Evolutionary conservation across 2,329 filamentous ascomycete species (phyloP).

Genomic region (Drechslera avenae): DNA sequence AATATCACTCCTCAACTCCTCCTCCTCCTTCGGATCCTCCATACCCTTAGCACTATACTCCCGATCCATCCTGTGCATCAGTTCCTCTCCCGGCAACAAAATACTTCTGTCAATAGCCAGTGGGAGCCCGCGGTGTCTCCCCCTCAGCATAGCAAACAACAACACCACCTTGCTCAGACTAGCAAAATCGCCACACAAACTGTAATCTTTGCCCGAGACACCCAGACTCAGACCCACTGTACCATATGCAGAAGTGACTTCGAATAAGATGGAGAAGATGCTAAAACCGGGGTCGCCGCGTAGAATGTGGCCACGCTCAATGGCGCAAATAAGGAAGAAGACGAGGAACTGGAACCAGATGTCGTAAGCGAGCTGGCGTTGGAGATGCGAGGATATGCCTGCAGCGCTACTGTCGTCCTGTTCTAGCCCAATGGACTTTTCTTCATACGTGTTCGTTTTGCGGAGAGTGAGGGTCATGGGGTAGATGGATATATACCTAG

Average conservation of each 20-base stretch:
- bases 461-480: slow-evolving; percentile 68
- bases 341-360: slow-evolving; percentile 69
- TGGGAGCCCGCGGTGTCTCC: slow-evolving; percentile 36
- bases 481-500: slow-evolving; percentile 62
- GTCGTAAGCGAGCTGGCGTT: slow-evolving; percentile 69
- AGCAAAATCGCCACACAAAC: slow-evolving; percentile 61
- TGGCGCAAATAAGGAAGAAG: slow-evolving; percentile 64
- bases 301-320: slow-evolving; percentile 63
- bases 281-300: slow-evolving; percentile 39
- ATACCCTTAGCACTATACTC: slow-evolving; percentile 32
- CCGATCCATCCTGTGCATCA: slow-evolving; percentile 43
- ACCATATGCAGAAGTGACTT: slow-evolving; percentile 64
- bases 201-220: slow-evolving; percentile 59
- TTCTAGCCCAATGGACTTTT: slow-evolving; percentile 68
- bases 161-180: slow-evolving; percentile 63
- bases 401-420: slow-evolving; percentile 25
- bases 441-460: slow-evolving; percentile 74
- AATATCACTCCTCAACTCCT: too few species aligned
- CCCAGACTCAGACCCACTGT: slow-evolving; percentile 67
- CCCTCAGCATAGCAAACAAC: slow-evolving; percentile 60
- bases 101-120: slow-evolving; percentile 42
- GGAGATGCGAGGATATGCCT: slow-evolving; percentile 55
- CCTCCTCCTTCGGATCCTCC: neutral
- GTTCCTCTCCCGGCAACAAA: slow-evolving; percentile 37
- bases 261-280: slow-evolving; percentile 54